Percentiles rank a stretch among this genome's conserved stretches.
These are phyloP conservation scores for Populus deltoides DNA, from an alignment of 345 rosid genomes.

Conservation along the genomic window DNA sequence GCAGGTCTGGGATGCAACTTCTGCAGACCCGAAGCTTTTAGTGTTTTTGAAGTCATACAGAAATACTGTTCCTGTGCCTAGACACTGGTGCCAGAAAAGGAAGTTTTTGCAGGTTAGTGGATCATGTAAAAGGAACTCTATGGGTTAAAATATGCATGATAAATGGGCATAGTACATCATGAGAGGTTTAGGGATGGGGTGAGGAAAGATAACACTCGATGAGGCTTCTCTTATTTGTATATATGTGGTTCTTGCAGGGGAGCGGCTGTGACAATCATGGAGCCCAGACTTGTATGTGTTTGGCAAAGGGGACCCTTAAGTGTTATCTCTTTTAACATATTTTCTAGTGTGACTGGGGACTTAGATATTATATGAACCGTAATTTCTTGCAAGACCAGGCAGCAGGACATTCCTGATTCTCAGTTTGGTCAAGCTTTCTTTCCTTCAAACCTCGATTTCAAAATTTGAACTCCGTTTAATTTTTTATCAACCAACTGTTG, in stretches of 20 bases:
- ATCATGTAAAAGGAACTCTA: slow-evolving; percentile 10
- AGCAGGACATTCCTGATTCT: not conserved
- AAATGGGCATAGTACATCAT: slow-evolving; percentile 41
- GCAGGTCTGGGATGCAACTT: slow-evolving; percentile 99
- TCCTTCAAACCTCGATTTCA: not conserved
- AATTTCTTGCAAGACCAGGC: not conserved
- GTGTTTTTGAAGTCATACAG: slow-evolving; percentile 89
- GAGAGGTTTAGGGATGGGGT: slow-evolving; percentile 48
- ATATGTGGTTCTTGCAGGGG: slow-evolving; percentile 99
- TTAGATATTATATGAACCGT: slow-evolving; percentile 11
- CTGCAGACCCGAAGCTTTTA: slow-evolving; percentile 93
- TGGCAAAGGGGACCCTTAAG: slow-evolving; percentile 49
- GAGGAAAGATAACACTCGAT: slow-evolving; percentile 56
- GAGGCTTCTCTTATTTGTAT: slow-evolving; percentile 97
- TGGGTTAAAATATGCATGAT: slow-evolving; percentile 38
- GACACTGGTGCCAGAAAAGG: slow-evolving; percentile 99
- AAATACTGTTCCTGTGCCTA: slow-evolving; percentile 96
- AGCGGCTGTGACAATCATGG: slow-evolving; percentile 81
- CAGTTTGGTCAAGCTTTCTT: not conserved
- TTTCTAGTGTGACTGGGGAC: slow-evolving; percentile 45
- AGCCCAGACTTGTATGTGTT: slow-evolving; percentile 98
- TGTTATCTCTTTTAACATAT: slow-evolving; percentile 37
- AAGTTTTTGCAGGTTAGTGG: slow-evolving; percentile 95
- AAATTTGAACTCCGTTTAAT: not conserved
- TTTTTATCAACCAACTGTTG: not conserved